A percentile compares a stretch with the other conserved stretches of the same genome.
Evolutionary conservation across 1,284 basidiomycete genomes (phyloP).

Genomic region (Fomitopsis betulina): DNA sequence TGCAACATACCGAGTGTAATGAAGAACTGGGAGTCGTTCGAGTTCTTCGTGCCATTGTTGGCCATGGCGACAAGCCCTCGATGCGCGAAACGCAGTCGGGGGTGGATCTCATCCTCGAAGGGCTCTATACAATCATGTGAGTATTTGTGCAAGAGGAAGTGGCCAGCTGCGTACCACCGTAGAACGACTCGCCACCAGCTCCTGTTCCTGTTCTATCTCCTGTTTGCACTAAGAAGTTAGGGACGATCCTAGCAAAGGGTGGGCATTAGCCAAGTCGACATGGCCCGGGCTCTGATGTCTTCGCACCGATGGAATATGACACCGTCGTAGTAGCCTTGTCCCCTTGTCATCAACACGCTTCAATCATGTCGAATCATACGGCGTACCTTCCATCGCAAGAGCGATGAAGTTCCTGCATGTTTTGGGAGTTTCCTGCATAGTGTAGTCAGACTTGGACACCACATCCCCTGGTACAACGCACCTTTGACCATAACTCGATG

Average conservation of each 20-base stretch:
- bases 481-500: conserved; percentile 93
- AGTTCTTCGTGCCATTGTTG: conserved; percentile 80
- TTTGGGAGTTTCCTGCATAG: conserved; percentile 79
- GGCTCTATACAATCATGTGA: conserved; percentile 49
- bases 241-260: conserved; percentile 55
- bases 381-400: conserved; percentile 83
- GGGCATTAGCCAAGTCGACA: background rate
- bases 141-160: background rate
- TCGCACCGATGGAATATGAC: conserved; percentile 86
- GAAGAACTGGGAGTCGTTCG: conserved; percentile 89
- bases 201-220: conserved; percentile 95
- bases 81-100: conserved; percentile 78
- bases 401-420: conserved; percentile 92
- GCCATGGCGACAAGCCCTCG: conserved; percentile 95
- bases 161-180: conserved; percentile 55
- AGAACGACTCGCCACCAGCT: conserved; percentile 87
- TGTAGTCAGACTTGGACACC: background rate
- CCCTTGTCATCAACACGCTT: too few species aligned
- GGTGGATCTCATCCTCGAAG: conserved; percentile 93
- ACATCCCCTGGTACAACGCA: conserved; percentile 19
- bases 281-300: background rate
- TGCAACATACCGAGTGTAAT: conserved; percentile 73
- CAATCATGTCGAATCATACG: too few species aligned
- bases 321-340: conserved; percentile 89
- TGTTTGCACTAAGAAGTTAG: conserved; percentile 89